These are phyloP conservation scores for Nelumbo lutea DNA, from an alignment of 164 flowering plant genomes.

Conservation along the genomic window DNA sequence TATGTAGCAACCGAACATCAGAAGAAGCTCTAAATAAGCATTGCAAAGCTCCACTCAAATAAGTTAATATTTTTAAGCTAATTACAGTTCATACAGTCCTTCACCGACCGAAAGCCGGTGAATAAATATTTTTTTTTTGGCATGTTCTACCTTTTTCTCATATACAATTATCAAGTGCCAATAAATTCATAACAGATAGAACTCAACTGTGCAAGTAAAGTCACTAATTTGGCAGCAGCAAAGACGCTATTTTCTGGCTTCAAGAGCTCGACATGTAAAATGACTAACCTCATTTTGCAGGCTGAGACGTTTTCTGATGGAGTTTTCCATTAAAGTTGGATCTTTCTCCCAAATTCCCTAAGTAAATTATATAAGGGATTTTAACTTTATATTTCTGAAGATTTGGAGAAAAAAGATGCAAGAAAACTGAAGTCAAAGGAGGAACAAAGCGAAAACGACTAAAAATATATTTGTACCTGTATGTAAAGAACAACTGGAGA, in stretches of 20 bases:
- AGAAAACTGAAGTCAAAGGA: neutral
- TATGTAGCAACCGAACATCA: neutral
- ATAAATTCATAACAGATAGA: neutral
- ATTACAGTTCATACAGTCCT: too few species aligned
- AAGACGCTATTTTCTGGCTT: neutral
- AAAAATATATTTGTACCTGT: neutral
- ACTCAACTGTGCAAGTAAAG: neutral
- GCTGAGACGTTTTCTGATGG: constrained; percentile 14
- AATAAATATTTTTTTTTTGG: neutral
- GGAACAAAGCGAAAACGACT: neutral
- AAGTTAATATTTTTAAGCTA: too few species aligned
- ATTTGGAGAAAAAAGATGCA: neutral
- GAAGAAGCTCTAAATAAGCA: neutral
- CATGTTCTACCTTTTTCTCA: neutral
- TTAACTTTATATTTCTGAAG: neutral
- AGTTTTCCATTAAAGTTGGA: constrained; percentile 11
- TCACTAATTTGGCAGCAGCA: neutral
- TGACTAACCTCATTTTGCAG: constrained; percentile 23
- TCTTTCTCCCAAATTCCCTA: neutral
- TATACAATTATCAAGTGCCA: too few species aligned
- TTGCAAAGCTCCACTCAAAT: neutral
- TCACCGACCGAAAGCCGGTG: too few species aligned
- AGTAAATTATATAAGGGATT: neutral
- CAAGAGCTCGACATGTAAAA: neutral
- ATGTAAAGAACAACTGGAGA: neutral